Conservation (phyloP, 2,329 filamentous ascomycete genomes). For the Cryoendolithus antarcticus region DNA sequence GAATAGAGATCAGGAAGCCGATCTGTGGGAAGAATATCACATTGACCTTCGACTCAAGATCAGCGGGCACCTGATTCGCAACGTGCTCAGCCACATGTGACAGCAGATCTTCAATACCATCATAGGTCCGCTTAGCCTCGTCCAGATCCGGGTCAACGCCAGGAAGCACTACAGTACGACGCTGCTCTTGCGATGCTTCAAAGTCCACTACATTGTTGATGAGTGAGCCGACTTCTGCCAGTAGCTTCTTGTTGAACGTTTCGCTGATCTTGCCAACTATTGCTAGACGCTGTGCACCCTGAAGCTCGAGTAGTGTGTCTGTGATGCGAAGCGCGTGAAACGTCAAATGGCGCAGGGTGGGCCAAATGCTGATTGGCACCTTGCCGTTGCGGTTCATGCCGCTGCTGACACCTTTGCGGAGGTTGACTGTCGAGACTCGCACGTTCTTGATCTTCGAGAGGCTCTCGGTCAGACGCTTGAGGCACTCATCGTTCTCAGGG, state of each 20-base stretch:
- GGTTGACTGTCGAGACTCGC: slow-evolving; percentile 51
- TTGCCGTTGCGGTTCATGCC: slow-evolving; percentile 45
- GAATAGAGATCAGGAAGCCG: slow-evolving; percentile 73
- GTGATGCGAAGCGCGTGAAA: slow-evolving; percentile 58
- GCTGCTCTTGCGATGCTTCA: slow-evolving; percentile 56
- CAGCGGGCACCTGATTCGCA: slow-evolving; percentile 47
- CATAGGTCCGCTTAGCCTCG: slow-evolving; percentile 61
- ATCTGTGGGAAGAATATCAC: slow-evolving; percentile 87
- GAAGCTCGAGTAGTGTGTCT: slow-evolving; percentile 48
- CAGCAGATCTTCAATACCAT: slow-evolving; percentile 64
- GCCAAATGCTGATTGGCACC: slow-evolving; percentile 51
- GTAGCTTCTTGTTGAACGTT: slow-evolving; percentile 43
- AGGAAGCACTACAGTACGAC: slow-evolving; percentile 58
- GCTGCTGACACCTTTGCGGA: slow-evolving; percentile 63
- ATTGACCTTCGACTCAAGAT: slow-evolving; percentile 45
- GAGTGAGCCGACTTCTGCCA: slow-evolving; percentile 55
- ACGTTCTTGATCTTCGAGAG: slow-evolving; percentile 68
- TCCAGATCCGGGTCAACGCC: slow-evolving; percentile 68
- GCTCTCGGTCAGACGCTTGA: slow-evolving; percentile 46
- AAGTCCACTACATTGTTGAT: slow-evolving; percentile 72
- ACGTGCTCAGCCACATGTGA: slow-evolving; percentile 54
- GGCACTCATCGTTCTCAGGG: slow-evolving; percentile 49
- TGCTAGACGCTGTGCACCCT: slow-evolving; percentile 38
- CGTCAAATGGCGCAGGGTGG: slow-evolving; percentile 59
- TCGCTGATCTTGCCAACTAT: slow-evolving; percentile 48